phyloP scores from a whole-genome alignment of 2,329 filamentous ascomycete genomes.

The Fusarium sp. region DNA sequence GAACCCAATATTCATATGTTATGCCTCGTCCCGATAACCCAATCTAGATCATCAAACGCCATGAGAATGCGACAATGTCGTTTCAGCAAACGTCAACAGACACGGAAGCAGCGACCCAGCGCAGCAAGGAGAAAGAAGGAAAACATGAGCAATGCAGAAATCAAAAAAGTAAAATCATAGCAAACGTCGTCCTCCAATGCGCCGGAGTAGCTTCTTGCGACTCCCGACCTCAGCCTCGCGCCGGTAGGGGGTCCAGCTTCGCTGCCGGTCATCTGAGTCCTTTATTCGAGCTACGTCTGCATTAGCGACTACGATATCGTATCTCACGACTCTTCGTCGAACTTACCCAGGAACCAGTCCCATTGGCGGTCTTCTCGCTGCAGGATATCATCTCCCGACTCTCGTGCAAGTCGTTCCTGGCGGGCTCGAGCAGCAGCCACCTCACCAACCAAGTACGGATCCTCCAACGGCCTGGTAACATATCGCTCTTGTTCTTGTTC shows the following conservation, averaged over 20 bases:
- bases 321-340: not conserved
- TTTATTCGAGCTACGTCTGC: slow-evolving; percentile 62
- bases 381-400: slow-evolving; percentile 68
- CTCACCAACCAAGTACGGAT: slow-evolving; percentile 76
- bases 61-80: slow-evolving; percentile 47
- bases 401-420: slow-evolving; percentile 68
- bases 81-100: slow-evolving; percentile 39
- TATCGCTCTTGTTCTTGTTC: slow-evolving; percentile 38
- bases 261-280: slow-evolving; percentile 64
- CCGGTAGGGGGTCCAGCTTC: slow-evolving; percentile 61
- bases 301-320: slow-evolving; percentile 26
- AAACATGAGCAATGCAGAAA: slow-evolving; percentile 3
- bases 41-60: slow-evolving; percentile 48
- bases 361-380: slow-evolving; percentile 69
- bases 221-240: slow-evolving; percentile 50
- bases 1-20: slow-evolving; percentile 15
- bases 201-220: slow-evolving; percentile 57
- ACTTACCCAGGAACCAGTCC: slow-evolving; percentile 72
- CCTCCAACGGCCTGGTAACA: slow-evolving; percentile 68
- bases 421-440: slow-evolving; percentile 70
- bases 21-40: slow-evolving; percentile 30
- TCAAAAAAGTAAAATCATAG: slow-evolving; percentile 34
- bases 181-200: slow-evolving; percentile 54
- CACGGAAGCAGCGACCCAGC: slow-evolving; percentile 42
- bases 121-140: slow-evolving; percentile 17